A percentile compares a stretch with the other conserved stretches of the same genome.
Conservation (phyloP, 768 basidiomycete species). For the Rhodocollybia butyracea region DNA sequence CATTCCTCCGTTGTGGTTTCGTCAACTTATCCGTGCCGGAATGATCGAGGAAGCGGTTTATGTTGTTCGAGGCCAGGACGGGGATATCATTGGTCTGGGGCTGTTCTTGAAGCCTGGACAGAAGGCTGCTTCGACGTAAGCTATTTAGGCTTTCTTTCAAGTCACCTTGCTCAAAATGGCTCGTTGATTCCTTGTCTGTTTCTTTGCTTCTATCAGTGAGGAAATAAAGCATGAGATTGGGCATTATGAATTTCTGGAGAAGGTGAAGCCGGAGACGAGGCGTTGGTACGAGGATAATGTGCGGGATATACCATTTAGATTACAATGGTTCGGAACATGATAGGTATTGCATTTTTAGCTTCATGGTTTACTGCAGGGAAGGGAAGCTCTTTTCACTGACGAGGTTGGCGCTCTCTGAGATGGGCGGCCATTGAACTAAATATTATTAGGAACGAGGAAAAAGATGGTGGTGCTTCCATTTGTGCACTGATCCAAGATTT, state of each 20-base stretch:
- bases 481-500: not conserved
- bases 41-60: not conserved
- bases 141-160: not conserved
- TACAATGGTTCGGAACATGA: not conserved
- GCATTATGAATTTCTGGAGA: not conserved
- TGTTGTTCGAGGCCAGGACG: not conserved
- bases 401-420: not conserved
- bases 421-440: not conserved
- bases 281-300: not conserved
- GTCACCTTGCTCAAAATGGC: not conserved
- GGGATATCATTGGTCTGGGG: not conserved
- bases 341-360: not conserved
- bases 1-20: not conserved
- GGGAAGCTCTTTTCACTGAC: not conserved
- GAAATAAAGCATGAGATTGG: not conserved
- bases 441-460: not conserved
- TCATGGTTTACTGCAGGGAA: not conserved
- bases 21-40: not conserved
- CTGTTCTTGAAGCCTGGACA: not conserved
- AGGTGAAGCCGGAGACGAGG: not conserved
- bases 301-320: not conserved
- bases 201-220: not conserved
- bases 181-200: no score
- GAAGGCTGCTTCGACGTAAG: not conserved
- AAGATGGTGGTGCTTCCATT: not conserved